Evolutionary conservation across 148 eudicot species (phyloP).

Genomic region (Diospyros lotus): DNA sequence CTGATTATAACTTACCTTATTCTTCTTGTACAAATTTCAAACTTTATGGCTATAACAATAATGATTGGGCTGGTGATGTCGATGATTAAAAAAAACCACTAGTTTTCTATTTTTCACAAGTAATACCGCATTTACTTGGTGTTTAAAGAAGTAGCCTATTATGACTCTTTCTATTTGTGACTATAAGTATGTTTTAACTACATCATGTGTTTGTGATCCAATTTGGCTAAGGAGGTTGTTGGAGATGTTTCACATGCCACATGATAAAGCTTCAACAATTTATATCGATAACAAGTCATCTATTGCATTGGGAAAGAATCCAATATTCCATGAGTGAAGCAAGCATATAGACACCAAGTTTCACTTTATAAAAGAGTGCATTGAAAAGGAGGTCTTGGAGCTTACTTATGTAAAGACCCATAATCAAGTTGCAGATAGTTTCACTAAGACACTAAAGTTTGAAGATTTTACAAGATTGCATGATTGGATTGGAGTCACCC

Average conservation of each 20-base stretch:
- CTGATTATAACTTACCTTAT: neutral
- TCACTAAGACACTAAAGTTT: neutral
- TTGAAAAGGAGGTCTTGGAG: neutral
- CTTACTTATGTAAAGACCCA: neutral
- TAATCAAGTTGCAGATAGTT: neutral
- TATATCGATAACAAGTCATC: neutral
- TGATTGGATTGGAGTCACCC: too few species aligned
- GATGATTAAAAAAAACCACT: constrained; percentile 4
- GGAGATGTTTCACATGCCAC: neutral
- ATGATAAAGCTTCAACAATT: too few species aligned
- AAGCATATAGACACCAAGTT: neutral
- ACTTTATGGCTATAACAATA: neutral
- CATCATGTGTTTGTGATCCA: neutral
- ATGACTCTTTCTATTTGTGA: neutral
- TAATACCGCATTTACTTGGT: neutral
- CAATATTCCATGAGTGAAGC: neutral
- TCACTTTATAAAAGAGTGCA: neutral
- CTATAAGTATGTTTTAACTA: neutral
- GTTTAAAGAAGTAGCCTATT: neutral
- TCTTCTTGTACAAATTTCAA: neutral
- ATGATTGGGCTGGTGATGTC: neutral
- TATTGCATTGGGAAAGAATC: neutral
- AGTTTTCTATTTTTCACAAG: neutral
- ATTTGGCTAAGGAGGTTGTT: neutral
- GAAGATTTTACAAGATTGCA: too few species aligned